A percentile compares a stretch with the other conserved stretches of the same genome.
These are phyloP conservation scores for Rhazya stricta DNA, from an alignment of 257 asterid species.

Conservation along the genomic window DNA sequence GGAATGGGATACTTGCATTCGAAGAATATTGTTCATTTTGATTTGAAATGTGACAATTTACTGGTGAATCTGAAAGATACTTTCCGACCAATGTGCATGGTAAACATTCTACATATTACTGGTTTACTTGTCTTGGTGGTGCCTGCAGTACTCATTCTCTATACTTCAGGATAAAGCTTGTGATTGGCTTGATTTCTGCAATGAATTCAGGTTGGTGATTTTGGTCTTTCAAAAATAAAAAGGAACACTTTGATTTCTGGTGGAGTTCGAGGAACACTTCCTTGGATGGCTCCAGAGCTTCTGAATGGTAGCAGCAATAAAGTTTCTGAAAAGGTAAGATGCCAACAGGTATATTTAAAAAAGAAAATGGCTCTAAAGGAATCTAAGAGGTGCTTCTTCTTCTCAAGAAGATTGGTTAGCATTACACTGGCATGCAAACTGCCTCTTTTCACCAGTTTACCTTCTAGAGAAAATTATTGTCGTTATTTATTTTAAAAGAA, in stretches of 20 bases:
- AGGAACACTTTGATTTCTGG: conserved; percentile 93
- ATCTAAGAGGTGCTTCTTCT: neutral
- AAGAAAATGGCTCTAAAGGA: neutral
- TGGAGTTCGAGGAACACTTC: conserved; percentile 92
- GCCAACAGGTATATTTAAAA: neutral
- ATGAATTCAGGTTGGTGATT: conserved; percentile 76
- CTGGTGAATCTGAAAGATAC: conserved; percentile 87
- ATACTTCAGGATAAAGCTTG: neutral
- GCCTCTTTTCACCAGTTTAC: neutral
- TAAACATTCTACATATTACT: conserved; percentile 5
- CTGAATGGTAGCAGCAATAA: conserved; percentile 71
- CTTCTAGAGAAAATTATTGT: neutral
- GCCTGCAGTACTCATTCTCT: neutral
- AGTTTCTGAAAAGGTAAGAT: conserved; percentile 84
- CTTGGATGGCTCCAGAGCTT: conserved; percentile 99
- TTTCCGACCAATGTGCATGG: conserved; percentile 93
- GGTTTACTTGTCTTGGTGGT: too few species aligned
- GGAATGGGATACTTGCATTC: conserved; percentile 97
- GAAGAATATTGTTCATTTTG: conserved; percentile 90
- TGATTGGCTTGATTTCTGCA: conserved; percentile 9
- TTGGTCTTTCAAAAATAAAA: conserved; percentile 84
- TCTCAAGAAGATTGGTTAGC: neutral
- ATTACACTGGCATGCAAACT: too few species aligned
- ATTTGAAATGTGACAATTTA: conserved; percentile 88
- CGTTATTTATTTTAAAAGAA: neutral